Percentiles rank a stretch among this genome's conserved stretches.
These are phyloP conservation scores for Erodium maritimum DNA, from an alignment of 345 rosid genomes.

Conservation along the genomic window DNA sequence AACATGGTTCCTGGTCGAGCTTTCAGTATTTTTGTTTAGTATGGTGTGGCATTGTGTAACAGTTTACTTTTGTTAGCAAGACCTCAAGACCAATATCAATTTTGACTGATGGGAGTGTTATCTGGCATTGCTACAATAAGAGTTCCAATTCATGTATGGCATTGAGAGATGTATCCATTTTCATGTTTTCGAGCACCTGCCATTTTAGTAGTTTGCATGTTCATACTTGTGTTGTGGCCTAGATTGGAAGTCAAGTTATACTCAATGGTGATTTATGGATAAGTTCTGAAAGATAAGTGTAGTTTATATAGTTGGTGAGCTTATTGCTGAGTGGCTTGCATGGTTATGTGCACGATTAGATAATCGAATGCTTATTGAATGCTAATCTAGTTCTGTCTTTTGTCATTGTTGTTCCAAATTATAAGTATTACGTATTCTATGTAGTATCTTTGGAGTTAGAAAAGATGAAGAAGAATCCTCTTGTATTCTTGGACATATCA, in stretches of 20 bases:
- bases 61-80: too few relatives aligned
- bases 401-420: neutral
- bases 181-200: neutral
- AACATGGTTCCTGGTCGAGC: neutral
- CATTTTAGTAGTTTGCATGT: too few relatives aligned
- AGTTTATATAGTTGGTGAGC: neutral
- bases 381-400: neutral
- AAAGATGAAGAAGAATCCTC: slow-evolving; percentile 64
- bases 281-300: too few relatives aligned
- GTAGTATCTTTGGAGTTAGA: slow-evolving; percentile 11
- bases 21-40: too few relatives aligned
- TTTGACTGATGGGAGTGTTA: neutral
- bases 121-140: neutral
- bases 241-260: neutral
- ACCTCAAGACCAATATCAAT: too few relatives aligned
- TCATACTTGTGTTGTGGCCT: too few relatives aligned
- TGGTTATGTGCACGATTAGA: too few relatives aligned
- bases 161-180: neutral
- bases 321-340: neutral
- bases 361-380: too few relatives aligned
- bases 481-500: slow-evolving; percentile 66
- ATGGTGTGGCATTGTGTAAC: too few relatives aligned
- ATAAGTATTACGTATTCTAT: slow-evolving; percentile 2
- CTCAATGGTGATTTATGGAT: too few relatives aligned
- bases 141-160: neutral